A percentile compares a stretch with the other conserved stretches of the same genome.
These are phyloP conservation scores for Phytophthora aleatoria DNA, from an alignment of 352 stramenopile genomes.

Conservation along the genomic window DNA sequence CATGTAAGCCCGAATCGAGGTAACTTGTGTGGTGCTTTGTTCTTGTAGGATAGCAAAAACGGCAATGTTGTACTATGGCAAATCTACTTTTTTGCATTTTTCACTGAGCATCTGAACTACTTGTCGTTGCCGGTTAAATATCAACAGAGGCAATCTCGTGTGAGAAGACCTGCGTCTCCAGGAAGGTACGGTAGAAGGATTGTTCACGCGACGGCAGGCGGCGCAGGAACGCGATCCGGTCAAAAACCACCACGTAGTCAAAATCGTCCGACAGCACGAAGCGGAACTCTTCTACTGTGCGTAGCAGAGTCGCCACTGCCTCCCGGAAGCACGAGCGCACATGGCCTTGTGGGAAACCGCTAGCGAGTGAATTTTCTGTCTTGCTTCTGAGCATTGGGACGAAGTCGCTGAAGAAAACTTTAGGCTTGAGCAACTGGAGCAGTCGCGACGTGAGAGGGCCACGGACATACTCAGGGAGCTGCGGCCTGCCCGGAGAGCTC, in stretches of 20 bases:
- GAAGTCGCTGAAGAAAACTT: conserved; percentile 80
- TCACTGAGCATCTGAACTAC: conserved; percentile 13
- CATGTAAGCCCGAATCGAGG: conserved; percentile 32
- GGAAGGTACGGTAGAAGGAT: conserved; percentile 76
- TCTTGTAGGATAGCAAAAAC: conserved; percentile 30
- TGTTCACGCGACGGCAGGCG: conserved; percentile 56
- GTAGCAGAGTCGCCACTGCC: conserved; percentile 55
- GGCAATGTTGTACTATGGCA: conserved; percentile 21
- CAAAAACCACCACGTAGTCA: conserved; percentile 88
- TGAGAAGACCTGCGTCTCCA: conserved; percentile 88
- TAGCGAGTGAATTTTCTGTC: conserved; percentile 28
- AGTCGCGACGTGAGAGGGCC: conserved; percentile 49
- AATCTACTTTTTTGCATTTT: conserved; percentile 34
- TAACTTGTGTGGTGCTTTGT: conserved; percentile 12
- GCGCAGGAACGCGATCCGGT: conserved; percentile 71
- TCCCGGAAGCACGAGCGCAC: conserved; percentile 67
- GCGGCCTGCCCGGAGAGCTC: conserved; percentile 42
- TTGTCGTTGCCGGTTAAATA: conserved; percentile 27
- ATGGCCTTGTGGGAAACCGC: conserved; percentile 57
- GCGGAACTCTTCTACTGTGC: conserved; percentile 74
- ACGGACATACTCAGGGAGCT: conserved; percentile 54
- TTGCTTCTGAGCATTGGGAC: conserved; percentile 62
- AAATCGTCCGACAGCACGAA: conserved; percentile 89
- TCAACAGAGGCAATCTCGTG: conserved; percentile 72
- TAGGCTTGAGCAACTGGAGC: conserved; percentile 72